These are phyloP conservation scores for Elsinoe batatas DNA, from an alignment of 2,329 filamentous ascomycete genomes.

Conservation along the genomic window DNA sequence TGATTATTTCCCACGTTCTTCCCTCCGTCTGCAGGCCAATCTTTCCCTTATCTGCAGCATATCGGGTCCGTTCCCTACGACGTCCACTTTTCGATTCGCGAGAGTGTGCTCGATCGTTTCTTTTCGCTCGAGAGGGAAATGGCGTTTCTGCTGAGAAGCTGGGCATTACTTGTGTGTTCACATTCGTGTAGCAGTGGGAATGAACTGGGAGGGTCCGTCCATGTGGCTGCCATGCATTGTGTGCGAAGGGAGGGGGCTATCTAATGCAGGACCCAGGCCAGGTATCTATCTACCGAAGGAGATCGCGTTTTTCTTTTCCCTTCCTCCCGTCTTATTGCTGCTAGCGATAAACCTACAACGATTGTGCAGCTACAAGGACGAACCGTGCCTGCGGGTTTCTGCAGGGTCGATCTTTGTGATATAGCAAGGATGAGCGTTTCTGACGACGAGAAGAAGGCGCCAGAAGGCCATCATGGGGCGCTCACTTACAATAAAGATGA, in stretches of 20 bases:
- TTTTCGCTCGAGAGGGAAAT: background rate
- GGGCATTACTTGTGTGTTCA: no score
- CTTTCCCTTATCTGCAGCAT: background rate
- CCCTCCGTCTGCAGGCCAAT: no score
- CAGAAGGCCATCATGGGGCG: background rate
- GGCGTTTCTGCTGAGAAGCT: no score
- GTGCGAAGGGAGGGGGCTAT: no score
- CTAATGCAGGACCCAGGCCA: no score
- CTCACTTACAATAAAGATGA: conserved; percentile 1
- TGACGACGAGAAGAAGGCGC: background rate
- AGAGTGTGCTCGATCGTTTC: background rate
- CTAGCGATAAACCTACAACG: background rate
- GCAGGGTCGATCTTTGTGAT: no score
- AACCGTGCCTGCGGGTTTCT: no score
- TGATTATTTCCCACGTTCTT: background rate
- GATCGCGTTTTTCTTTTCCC: background rate
- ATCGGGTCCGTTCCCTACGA: conserved; percentile 2
- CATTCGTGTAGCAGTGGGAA: no score
- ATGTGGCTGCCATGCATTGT: no score
- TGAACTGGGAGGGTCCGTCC: no score
- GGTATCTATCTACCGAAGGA: background rate
- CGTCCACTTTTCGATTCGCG: background rate
- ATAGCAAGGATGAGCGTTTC: background rate
- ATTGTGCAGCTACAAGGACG: no score
- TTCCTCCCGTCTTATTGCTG: background rate